Evolutionary conservation across 352 stramenopile species (phyloP), one percentile per base, ranked within the genome.

Genomic region (Phytopythium aichiense): DNA sequence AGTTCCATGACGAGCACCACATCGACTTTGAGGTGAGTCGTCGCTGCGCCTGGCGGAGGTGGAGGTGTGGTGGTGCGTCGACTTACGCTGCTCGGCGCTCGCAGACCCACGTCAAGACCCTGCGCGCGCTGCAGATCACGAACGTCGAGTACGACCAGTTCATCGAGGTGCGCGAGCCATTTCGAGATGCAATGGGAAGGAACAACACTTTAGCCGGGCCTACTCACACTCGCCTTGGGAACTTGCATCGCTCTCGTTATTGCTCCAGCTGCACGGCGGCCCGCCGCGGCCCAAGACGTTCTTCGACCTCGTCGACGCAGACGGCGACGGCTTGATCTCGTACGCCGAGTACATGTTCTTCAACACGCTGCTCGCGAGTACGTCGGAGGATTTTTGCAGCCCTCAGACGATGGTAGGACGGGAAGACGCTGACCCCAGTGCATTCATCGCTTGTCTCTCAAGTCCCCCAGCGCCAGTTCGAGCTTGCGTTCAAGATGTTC

Each of bases 301-400:
- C 64, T 94, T 92, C 56, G 84, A 92, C 52, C 45, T 95, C 40
- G 81, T 96, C 40, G 87, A 96, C 60, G 81, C 84, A 11, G 88
- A 96, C 45, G 85, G 87, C 15, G 88, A 96, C 66, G 88, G 88
- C 0, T 68, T 95, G 31, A 95, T 96, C 60, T 92, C 81, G 60
- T 96, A 94, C 67, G 60, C 81, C 20, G 86, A 96, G 79, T 96
- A 92, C 76, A 92, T 94, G 76, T 91, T 95, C 66, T 95, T 95
- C 71, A 88, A 89, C 59, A 94, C 83, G 50, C 66, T 96, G 45
- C 80, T 96, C 11, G 73, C 81, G 25, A 94, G 86, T 94, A 74
- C 64, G 84, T 84, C 16, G 23, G 18, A 13, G 7, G 15, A 9
- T 25, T 13, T 8, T 20, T 8, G 15, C 42, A 7, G 40, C 18